Conservation (phyloP, 2,329 filamentous ascomycete genomes). For the Endocalyx cinctus region DNA sequence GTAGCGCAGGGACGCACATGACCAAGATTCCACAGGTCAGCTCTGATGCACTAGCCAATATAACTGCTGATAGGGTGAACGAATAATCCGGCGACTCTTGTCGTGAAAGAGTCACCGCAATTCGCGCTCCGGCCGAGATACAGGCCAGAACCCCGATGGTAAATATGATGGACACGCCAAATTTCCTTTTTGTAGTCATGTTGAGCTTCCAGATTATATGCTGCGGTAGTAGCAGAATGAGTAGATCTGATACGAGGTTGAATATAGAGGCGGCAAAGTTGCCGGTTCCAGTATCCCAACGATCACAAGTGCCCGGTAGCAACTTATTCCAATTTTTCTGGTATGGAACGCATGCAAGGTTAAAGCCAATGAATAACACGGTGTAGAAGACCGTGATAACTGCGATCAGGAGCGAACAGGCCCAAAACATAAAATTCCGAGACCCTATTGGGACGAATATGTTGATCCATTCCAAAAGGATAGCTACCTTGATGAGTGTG, state of each 20-base stretch:
- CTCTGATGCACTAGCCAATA: neutral
- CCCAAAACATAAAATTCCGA: conserved; percentile 1
- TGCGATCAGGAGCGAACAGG: neutral
- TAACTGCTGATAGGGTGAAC: neutral
- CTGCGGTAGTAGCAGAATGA: conserved; percentile 1
- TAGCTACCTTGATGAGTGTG: neutral
- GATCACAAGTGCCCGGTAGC: neutral
- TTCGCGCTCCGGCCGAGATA: neutral
- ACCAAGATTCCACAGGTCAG: neutral
- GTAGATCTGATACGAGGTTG: neutral
- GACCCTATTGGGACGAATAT: neutral
- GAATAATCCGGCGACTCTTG: neutral
- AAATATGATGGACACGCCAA: conserved; percentile 1
- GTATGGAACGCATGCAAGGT: conserved; percentile 1
- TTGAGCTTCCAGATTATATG: conserved; percentile 1
- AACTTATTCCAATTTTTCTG: conserved; percentile 1
- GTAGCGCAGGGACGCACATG: conserved; percentile 1
- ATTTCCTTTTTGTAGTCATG: neutral
- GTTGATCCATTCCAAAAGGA: neutral
- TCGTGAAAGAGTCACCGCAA: neutral
- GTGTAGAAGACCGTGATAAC: neutral
- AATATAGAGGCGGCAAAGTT: neutral
- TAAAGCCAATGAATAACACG: neutral
- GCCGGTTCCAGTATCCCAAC: neutral
- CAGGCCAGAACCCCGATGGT: neutral